These are phyloP conservation scores for Hebeloma cylindrosporum DNA, from an alignment of 768 basidiomycete genomes.

Conservation along the genomic window DNA sequence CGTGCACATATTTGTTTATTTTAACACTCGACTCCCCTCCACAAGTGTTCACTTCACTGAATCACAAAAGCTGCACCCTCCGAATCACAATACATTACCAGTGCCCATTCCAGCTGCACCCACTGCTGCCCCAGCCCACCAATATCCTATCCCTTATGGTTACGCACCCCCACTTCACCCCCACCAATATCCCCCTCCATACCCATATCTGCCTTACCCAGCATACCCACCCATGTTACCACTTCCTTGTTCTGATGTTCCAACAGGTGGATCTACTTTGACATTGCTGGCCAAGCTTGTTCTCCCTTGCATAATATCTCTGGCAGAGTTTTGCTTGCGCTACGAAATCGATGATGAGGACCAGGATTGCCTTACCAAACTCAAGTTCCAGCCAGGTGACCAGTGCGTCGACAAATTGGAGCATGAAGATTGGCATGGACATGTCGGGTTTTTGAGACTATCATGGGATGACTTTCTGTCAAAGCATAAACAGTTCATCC, in stretches of 20 bases:
- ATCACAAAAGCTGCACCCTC: no score
- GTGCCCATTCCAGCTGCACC: no score
- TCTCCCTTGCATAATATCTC: neutral
- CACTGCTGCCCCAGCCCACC: no score
- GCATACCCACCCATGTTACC: no score
- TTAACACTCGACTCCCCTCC: no score
- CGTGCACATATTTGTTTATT: neutral
- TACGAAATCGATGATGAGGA: constrained; percentile 7
- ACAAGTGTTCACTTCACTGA: no score
- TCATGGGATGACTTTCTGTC: constrained; percentile 7
- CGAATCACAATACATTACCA: no score
- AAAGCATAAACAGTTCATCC: constrained; percentile 3
- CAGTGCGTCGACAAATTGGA: constrained; percentile 8
- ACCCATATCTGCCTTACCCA: no score
- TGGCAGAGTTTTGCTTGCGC: constrained; percentile 9
- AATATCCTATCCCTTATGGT: no score
- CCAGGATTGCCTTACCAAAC: constrained; percentile 4
- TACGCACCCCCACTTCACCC: no score
- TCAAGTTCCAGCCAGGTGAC: constrained; percentile 14
- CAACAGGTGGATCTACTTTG: neutral
- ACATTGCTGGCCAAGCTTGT: neutral
- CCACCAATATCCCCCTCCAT: no score
- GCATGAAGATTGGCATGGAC: constrained; percentile 9
- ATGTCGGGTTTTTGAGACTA: constrained; percentile 12
- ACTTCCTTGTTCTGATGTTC: neutral